phyloP scores from a whole-genome alignment of 163 green algal species.

The Scenedesmus sp. region DNA sequence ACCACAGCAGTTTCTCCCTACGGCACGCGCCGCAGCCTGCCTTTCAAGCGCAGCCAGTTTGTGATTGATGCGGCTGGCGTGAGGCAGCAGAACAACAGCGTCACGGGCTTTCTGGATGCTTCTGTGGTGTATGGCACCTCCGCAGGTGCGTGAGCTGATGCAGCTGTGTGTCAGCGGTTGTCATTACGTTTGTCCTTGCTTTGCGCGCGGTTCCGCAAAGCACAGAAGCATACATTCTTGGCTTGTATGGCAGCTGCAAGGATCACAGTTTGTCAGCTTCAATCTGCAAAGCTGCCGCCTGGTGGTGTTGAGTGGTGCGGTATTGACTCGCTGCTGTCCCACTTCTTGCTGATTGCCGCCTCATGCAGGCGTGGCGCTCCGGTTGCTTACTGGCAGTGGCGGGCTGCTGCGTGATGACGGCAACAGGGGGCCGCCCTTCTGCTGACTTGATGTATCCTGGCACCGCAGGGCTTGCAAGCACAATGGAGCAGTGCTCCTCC shows the following conservation, averaged over 20 bases:
- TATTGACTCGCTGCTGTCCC: no score
- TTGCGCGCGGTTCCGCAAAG: not conserved
- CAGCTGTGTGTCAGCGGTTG: no score
- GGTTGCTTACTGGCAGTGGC: no score
- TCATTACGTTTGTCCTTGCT: not conserved
- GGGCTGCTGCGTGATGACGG: no score
- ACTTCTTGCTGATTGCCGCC: no score
- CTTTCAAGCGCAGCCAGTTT: conserved; percentile 6
- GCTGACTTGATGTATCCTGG: no score
- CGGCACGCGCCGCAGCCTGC: not conserved
- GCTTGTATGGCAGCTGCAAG: not conserved
- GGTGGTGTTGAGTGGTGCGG: not conserved
- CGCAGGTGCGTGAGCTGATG: not conserved
- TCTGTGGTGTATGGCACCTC: conserved; percentile 50
- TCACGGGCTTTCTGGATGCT: conserved; percentile 48
- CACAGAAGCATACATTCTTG: not conserved
- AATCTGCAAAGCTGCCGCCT: not conserved
- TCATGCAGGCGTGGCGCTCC: no score
- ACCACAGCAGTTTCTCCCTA: not conserved
- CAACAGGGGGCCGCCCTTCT: no score
- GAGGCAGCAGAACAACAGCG: conserved; percentile 41
- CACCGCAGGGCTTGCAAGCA: no score
- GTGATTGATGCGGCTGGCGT: not conserved
- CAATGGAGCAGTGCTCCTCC: no score
- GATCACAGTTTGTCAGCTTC: not conserved